Evolutionary conservation across 164 flowering plant species (phyloP).

Genomic region (Magnolia changhungtana): DNA sequence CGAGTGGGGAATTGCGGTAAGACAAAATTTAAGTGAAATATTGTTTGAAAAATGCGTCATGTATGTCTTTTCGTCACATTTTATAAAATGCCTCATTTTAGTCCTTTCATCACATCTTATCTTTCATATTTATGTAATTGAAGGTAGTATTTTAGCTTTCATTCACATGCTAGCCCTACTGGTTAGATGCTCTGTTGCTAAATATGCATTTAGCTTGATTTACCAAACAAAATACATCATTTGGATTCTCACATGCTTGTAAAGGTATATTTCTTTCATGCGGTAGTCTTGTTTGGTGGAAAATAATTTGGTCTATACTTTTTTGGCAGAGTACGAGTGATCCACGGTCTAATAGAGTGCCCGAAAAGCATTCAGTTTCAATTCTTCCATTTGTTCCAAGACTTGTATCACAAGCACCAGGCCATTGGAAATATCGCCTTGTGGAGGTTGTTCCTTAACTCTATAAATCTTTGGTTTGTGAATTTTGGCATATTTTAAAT

Average conservation of each 20-base stretch:
- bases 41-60: no score
- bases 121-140: no score
- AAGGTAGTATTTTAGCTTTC: no score
- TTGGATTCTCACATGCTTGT: not conserved
- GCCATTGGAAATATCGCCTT: conserved; percentile 50
- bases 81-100: no score
- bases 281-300: not conserved
- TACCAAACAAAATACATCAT: no score
- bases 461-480: not conserved
- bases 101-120: no score
- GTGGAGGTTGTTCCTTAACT: conserved; percentile 51
- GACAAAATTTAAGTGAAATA: no score
- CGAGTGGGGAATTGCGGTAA: no score
- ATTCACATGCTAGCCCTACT: no score
- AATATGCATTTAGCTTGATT: not conserved
- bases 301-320: not conserved
- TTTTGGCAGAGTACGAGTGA: conserved; percentile 15
- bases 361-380: conserved; percentile 48
- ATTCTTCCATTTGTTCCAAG: conserved; percentile 66
- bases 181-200: not conserved
- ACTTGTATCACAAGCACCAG: conserved; percentile 34
- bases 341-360: conserved; percentile 27
- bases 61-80: no score
- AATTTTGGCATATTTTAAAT: not conserved
- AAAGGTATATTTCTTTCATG: not conserved